Evolutionary conservation across 768 basidiomycete species (phyloP).

Genomic region (Gelatoporia subvermispora): DNA sequence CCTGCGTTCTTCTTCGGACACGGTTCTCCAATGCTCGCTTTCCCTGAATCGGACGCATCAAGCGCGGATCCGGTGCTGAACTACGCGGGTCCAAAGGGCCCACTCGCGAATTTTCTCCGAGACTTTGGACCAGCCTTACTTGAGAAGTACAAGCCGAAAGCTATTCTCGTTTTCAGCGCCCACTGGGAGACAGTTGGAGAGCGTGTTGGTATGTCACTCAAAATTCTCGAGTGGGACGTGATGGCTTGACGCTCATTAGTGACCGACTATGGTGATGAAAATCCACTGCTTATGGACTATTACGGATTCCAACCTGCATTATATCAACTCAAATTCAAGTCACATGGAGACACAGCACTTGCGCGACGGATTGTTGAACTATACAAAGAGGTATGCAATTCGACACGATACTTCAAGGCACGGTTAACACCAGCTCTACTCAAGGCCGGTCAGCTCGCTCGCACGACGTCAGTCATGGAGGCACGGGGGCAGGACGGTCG

Average conservation of each 20-base stretch:
- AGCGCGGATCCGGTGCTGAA: conserved; percentile 10
- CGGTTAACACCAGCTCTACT: background rate
- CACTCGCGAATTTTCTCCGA: conserved; percentile 52
- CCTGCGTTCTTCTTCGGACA: conserved; percentile 77
- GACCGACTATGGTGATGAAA: conserved; percentile 72
- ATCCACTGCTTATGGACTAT: conserved; percentile 73
- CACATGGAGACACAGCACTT: conserved; percentile 54
- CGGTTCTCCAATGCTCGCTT: conserved; percentile 53
- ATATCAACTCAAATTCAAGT: conserved; percentile 65
- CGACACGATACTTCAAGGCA: background rate
- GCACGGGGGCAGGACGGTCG: conserved; percentile 61
- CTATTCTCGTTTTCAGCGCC: conserved; percentile 78
- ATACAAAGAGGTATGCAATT: conserved; percentile 43
- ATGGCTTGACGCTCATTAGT: conserved; percentile 33
- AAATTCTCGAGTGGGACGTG: background rate
- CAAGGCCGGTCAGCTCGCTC: conserved; percentile 51
- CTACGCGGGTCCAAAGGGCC: conserved; percentile 43
- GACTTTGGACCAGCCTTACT: conserved; percentile 63
- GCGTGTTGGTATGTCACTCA: conserved; percentile 43
- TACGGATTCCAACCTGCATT: conserved; percentile 58
- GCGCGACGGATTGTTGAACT: conserved; percentile 56
- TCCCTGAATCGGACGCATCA: conserved; percentile 21
- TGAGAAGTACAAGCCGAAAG: conserved; percentile 70
- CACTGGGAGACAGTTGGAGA: conserved; percentile 71
- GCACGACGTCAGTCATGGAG: conserved; percentile 45